phyloP scores from a whole-genome alignment of 2,329 filamentous ascomycete genomes.

The Stagonosporopsis chrysanthemi region DNA sequence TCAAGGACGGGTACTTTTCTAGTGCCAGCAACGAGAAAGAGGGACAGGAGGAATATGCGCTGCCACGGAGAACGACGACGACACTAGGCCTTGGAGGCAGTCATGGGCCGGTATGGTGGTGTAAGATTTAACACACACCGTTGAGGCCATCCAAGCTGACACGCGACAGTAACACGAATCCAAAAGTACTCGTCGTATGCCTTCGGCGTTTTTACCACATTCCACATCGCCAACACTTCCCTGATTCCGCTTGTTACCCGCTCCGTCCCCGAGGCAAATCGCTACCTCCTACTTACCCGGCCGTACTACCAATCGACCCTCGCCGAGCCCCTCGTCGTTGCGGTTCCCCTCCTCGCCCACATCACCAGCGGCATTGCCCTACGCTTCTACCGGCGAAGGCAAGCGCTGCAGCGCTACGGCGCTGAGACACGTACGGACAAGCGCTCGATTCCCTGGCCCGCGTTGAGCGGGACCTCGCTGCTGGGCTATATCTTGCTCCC shows the following conservation, averaged over 20 bases:
- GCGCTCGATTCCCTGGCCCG: constrained; percentile 68
- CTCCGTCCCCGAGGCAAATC: constrained; percentile 74
- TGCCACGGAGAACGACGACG: constrained; percentile 23
- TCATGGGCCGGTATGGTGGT: constrained; percentile 77
- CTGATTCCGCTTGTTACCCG: constrained; percentile 44
- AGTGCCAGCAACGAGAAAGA: neutral
- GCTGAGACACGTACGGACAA: constrained; percentile 66
- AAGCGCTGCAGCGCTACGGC: constrained; percentile 78
- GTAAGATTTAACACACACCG: constrained; percentile 59
- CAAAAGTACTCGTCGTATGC: constrained; percentile 88
- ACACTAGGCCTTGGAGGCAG: constrained; percentile 63
- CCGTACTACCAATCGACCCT: constrained; percentile 86
- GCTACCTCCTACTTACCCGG: constrained; percentile 86
- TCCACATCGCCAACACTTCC: constrained; percentile 58
- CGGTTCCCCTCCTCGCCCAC: constrained; percentile 76
- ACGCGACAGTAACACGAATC: constrained; percentile 68
- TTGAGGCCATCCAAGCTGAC: neutral
- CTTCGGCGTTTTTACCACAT: constrained; percentile 53
- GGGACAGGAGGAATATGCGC: constrained; percentile 14
- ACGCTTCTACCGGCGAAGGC: constrained; percentile 74
- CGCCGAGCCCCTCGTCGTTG: constrained; percentile 80
- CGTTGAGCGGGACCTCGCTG: constrained; percentile 71
- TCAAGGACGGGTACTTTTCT: constrained; percentile 60
- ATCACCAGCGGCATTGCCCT: constrained; percentile 78
- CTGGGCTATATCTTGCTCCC: constrained; percentile 75